Conservation (phyloP, 139 green algal genomes). For the Marvania coccoides region DNA sequence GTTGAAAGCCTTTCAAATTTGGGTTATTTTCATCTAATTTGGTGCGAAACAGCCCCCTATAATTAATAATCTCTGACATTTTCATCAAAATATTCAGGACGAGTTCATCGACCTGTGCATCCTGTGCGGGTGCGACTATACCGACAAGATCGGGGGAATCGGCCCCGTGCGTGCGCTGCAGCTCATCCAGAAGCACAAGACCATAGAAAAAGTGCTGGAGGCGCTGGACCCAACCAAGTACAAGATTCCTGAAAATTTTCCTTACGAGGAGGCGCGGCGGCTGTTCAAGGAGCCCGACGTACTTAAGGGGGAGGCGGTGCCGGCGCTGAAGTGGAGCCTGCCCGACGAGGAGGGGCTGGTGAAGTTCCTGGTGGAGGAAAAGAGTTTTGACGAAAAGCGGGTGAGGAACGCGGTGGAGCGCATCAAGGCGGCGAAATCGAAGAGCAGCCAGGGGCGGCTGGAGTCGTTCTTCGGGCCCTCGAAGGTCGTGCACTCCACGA, state of each 20-base stretch:
- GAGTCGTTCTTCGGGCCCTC: conserved; percentile 50
- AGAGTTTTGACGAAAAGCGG: conserved; percentile 88
- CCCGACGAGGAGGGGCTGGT: conserved; percentile 87
- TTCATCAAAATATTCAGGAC: no score
- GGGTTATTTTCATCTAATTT: no score
- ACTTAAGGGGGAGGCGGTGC: conserved; percentile 37
- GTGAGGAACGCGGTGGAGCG: conserved; percentile 55
- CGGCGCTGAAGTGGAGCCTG: conserved; percentile 73
- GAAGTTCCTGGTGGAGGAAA: conserved; percentile 88
- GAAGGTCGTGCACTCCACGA: conserved; percentile 28
- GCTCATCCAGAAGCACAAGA: conserved; percentile 72
- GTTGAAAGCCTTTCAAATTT: no score
- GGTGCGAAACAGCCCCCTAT: no score
- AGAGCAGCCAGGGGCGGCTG: conserved; percentile 45
- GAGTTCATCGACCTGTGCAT: conserved; percentile 99
- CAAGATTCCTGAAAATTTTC: conserved; percentile 75
- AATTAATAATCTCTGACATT: no score
- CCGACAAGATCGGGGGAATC: conserved; percentile 62
- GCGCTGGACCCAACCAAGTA: conserved; percentile 25
- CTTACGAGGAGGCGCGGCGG: conserved; percentile 68
- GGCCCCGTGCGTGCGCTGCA: conserved; percentile 67
- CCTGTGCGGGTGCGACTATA: conserved; percentile 96
- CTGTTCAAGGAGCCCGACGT: conserved; percentile 72
- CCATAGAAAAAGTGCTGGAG: conserved; percentile 32
- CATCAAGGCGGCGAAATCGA: conserved; percentile 60